These are phyloP conservation scores for Rhodotorula sp. DNA, from an alignment of 1,284 basidiomycete species.

Conservation along the genomic window DNA sequence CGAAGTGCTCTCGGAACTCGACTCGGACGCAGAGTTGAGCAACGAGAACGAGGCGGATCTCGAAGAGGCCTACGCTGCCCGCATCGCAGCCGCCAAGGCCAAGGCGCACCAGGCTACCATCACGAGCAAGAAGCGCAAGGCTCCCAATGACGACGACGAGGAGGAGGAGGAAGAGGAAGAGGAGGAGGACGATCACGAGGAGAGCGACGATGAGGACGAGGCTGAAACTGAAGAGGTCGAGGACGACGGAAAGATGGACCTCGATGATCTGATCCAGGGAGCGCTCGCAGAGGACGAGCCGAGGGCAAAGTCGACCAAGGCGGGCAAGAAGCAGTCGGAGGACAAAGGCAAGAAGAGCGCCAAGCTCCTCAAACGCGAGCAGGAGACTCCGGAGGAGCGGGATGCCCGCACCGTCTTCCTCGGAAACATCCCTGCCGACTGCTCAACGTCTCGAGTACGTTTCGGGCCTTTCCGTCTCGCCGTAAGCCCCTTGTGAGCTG, in stretches of 20 bases:
- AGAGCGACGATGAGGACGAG: slow-evolving; percentile 16
- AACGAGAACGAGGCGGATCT: slow-evolving; percentile 33
- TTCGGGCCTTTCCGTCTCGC: background rate
- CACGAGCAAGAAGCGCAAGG: slow-evolving; percentile 31
- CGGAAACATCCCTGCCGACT: slow-evolving; percentile 80
- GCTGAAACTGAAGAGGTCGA: slow-evolving; percentile 38
- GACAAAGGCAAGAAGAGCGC: slow-evolving; percentile 26
- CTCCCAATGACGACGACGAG: slow-evolving; percentile 1
- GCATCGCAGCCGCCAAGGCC: slow-evolving; percentile 27
- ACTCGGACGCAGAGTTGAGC: slow-evolving; percentile 34
- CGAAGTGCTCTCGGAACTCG: slow-evolving; percentile 24
- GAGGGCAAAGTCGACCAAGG: slow-evolving; percentile 26
- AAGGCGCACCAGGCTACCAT: slow-evolving; percentile 17
- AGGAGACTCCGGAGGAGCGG: slow-evolving; percentile 56
- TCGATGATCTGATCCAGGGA: slow-evolving; percentile 49
- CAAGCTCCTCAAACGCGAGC: slow-evolving; percentile 28
- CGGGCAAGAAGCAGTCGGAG: slow-evolving; percentile 43
- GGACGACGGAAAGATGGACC: slow-evolving; percentile 38
- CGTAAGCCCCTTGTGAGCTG: background rate
- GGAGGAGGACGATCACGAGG: slow-evolving; percentile 14
- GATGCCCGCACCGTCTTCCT: slow-evolving; percentile 85
- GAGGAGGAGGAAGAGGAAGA: slow-evolving; percentile 20
- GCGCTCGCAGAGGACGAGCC: slow-evolving; percentile 37
- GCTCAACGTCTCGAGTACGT: slow-evolving; percentile 69
- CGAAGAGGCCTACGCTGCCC: slow-evolving; percentile 38